Conservation (phyloP, 1,139 yeast species). For the Geotrichum phurueaensis region DNA sequence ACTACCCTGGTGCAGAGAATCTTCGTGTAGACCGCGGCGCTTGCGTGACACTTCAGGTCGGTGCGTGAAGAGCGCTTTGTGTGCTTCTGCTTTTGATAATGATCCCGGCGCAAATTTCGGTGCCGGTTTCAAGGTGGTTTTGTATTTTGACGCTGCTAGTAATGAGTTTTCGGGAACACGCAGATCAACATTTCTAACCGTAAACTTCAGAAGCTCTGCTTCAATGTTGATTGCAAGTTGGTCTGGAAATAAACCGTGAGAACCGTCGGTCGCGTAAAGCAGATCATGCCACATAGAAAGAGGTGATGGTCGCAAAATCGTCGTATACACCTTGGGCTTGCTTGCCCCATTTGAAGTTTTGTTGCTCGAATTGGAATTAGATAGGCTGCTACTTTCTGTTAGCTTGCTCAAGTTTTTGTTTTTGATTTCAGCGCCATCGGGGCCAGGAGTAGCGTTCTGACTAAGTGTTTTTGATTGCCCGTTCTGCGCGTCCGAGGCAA, state of each 20-base stretch:
- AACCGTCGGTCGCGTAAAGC: constrained; percentile 75
- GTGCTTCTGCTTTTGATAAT: constrained; percentile 12
- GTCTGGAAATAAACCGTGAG: constrained; percentile 64
- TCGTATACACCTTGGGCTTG: constrained; percentile 65
- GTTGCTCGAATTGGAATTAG: constrained; percentile 4
- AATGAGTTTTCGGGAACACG: constrained; percentile 47
- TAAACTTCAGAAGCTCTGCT: constrained; percentile 70
- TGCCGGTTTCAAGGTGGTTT: neutral
- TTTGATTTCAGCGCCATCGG: constrained; percentile 7
- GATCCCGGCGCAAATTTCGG: constrained; percentile 4
- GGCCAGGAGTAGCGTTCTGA: neutral
- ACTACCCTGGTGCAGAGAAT: constrained; percentile 59
- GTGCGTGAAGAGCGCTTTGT: constrained; percentile 21
- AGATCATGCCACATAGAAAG: constrained; percentile 79
- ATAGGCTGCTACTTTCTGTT: neutral
- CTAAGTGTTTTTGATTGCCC: neutral
- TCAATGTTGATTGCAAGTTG: constrained; percentile 72
- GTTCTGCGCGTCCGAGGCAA: constrained; percentile 15
- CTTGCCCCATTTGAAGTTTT: constrained; percentile 2
- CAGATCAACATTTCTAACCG: constrained; percentile 70
- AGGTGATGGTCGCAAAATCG: constrained; percentile 74
- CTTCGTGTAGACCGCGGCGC: constrained; percentile 48
- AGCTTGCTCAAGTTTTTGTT: neutral
- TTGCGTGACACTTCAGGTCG: constrained; percentile 27
- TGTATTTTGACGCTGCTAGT: neutral